Conservation (phyloP, 306 rosid species). For the Chamaecrista fasciculata region DNA sequence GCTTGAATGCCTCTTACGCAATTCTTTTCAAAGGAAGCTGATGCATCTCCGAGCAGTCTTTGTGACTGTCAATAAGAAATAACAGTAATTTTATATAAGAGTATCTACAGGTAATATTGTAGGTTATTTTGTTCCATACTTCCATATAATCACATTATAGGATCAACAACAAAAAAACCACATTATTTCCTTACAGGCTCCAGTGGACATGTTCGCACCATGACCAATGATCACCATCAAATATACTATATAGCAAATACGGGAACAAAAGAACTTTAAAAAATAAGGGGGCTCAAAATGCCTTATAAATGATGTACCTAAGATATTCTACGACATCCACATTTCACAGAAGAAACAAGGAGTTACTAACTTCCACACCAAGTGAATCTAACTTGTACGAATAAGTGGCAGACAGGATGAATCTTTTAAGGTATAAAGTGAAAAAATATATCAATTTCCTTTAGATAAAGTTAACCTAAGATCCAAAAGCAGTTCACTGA, state of each 20-base stretch:
- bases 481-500: conserved; percentile 1
- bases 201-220: conserved; percentile 1
- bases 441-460: neutral
- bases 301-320: neutral
- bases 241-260: conserved; percentile 15
- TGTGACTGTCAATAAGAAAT: conserved; percentile 55
- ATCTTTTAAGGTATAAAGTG: neutral
- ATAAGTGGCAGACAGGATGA: neutral
- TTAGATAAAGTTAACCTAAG: neutral
- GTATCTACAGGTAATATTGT: neutral
- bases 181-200: neutral
- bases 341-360: conserved; percentile 11
- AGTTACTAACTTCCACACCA: conserved; percentile 15
- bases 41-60: conserved; percentile 93
- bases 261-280: neutral
- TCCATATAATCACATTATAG: conserved; percentile 12
- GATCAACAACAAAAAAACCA: conserved; percentile 24
- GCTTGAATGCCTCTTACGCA: conserved; percentile 96
- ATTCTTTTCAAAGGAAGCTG: conserved; percentile 93
- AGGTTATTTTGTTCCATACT: conserved; percentile 12
- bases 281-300: neutral
- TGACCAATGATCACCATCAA: conserved; percentile 1
- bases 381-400: conserved; percentile 23
- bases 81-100: conserved; percentile 1
- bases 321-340: neutral